Base-by-base conservation (phyloP, 768 basidiomycete species). In the Boletus huronensis region DNA sequence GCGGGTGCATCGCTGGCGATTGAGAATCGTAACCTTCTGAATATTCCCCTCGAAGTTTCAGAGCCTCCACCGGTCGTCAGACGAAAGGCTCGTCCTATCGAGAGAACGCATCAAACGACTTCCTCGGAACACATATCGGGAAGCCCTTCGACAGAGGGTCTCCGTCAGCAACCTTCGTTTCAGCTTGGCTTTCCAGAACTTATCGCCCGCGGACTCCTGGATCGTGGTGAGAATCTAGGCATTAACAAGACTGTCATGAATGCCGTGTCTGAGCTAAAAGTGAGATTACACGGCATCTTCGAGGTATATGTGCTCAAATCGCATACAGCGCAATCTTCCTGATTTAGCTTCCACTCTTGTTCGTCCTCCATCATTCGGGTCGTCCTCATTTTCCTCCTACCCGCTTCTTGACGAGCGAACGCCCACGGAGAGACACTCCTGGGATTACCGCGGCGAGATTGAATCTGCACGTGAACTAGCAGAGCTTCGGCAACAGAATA, bases 211-310 rank as follows among this genome's bases (percentile, higher is more conserved):
- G 85, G 87, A 21, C 70, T 93, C 46, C 61, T 90, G 56, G 89
- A 93, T 66, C 77, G 83, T 19, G 83, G 88, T 26, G 90, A 91
- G 72, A 88, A 81, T 55, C 72, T 91, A 28, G 88, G 89, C n/a
- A 87, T 91, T 55, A 92, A 92, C 68, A 89, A 84, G 70, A 88
- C 88, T 0, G 73, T 92, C 19, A 82, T 87, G 81, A 88, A 79
- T 66, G 90, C 90, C 0, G 85, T 93, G 3, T 81, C 85, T 6
- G 90, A 90, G 69, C 71, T 88, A 38, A 84, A 81, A 71, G 93
- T 90, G 61, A 62, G 80, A 64, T 40, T n/a, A 3, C 34, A 44
- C 32, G 49, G 31, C 21, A 11, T 6, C 35, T 36, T 9, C 2
- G 28, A 38, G 9, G 29, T 26, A 48, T 29, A 32, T 31, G 35